Evolutionary conservation across 78 protist species (phyloP).

Genomic region (Parvularia atlantis): DNA sequence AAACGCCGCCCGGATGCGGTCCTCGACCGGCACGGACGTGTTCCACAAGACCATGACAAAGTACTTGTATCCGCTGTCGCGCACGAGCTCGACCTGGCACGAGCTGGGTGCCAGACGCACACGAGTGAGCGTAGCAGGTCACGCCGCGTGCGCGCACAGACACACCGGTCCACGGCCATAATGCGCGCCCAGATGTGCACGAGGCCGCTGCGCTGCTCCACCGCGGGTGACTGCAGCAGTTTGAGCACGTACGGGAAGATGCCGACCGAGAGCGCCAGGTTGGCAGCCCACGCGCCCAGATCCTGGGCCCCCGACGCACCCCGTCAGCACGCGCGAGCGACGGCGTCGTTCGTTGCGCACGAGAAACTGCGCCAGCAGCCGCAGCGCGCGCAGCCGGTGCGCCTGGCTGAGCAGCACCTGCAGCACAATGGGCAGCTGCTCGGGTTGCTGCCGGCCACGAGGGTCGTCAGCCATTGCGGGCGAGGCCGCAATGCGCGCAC

Average conservation of each 20-base stretch:
- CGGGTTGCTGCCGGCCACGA: constrained; percentile 64
- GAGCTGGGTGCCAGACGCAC: neutral
- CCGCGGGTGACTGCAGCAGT: constrained; percentile 64
- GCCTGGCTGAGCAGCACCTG: constrained; percentile 82
- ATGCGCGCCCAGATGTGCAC: constrained; percentile 83
- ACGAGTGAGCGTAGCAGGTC: neutral
- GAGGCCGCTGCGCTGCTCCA: constrained; percentile 61
- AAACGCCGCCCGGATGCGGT: neutral
- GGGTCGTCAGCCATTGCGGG: no score
- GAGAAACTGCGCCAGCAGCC: constrained; percentile 80
- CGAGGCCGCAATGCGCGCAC: neutral
- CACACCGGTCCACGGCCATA: constrained; percentile 23
- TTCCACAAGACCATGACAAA: neutral
- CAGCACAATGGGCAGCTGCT: constrained; percentile 90
- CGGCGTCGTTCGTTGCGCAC: no score
- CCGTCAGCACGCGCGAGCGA: no score
- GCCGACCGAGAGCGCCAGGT: constrained; percentile 81
- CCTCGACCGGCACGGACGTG: neutral
- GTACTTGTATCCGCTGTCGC: constrained; percentile 13
- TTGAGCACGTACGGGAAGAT: constrained; percentile 90
- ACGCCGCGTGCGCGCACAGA: no score
- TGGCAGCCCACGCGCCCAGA: constrained; percentile 91
- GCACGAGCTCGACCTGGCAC: constrained; percentile 18
- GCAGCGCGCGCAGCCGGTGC: constrained; percentile 82
- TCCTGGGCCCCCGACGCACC: no score